phyloP scores from a whole-genome alignment of 1,284 basidiomycete species.

The Vanrija sp. region DNA sequence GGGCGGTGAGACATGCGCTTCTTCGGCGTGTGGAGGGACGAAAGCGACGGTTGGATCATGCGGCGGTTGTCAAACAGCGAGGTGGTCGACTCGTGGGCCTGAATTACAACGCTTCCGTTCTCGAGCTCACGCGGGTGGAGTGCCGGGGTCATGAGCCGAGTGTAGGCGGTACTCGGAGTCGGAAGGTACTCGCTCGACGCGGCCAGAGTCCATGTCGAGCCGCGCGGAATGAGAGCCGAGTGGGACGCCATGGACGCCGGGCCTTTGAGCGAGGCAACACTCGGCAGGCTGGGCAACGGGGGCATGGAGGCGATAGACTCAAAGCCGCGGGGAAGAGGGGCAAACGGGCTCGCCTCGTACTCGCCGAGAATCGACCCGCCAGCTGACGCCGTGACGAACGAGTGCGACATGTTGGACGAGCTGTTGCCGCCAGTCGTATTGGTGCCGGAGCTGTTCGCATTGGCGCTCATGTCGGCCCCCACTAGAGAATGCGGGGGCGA shows the following conservation, averaged over 20 bases:
- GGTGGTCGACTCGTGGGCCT: too few relatives aligned
- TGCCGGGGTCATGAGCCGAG: too few relatives aligned
- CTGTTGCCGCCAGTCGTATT: too few relatives aligned
- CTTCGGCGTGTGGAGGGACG: slow-evolving; percentile 5
- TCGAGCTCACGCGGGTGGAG: too few relatives aligned
- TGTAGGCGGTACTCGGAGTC: too few relatives aligned
- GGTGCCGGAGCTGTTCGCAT: too few relatives aligned
- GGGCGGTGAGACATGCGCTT: slow-evolving; percentile 16
- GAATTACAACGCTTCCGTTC: too few relatives aligned
- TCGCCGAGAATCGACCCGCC: slow-evolving; percentile 1
- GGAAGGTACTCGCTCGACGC: slow-evolving; percentile 2
- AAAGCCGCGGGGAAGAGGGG: slow-evolving; percentile 30
- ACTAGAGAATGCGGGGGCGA: too few relatives aligned
- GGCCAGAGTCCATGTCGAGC: slow-evolving; percentile 28
- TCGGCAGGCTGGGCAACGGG: background rate
- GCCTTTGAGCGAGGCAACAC: too few relatives aligned
- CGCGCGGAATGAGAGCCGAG: background rate
- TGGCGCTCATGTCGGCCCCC: too few relatives aligned
- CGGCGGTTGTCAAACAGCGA: too few relatives aligned
- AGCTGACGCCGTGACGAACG: background rate
- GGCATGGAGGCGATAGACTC: slow-evolving; percentile 23
- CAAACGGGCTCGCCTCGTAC: slow-evolving; percentile 28
- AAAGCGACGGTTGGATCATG: background rate
- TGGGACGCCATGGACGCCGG: too few relatives aligned
- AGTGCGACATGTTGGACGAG: background rate